Evolutionary conservation across 345 rosid species (phyloP), one percentile per base, ranked within the genome.

Genomic region (Isatis tinctoria): DNA sequence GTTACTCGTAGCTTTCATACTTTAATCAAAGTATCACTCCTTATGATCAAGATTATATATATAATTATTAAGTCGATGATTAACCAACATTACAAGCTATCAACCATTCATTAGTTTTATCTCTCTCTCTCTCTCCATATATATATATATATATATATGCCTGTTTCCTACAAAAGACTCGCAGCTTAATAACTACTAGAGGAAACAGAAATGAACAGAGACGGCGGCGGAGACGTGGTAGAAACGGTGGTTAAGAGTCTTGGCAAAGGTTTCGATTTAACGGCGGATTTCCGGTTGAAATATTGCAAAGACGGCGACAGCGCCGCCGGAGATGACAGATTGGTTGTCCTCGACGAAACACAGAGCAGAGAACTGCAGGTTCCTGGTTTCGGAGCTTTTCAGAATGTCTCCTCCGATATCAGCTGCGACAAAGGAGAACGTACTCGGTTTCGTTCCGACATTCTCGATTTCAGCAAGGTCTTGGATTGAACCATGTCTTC

Each of bases 351-450:
- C 5, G 83, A 83, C 60, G 86, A 92, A 60, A 49, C 82, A 0
- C 82, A 83, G 41, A 84, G 68, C 68, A 74, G 79, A 72, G 88
- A 89, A 14, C 43, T 92, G 6, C 17, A 65, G 8, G 36, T 92
- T 24, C 99, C 97, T 9, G 86, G 97, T 16, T 90, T 86, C 40
- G 96, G 93, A 5, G 20, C 74, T 56, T 8, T 85, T 20, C n/a
- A 45, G 1, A 84, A 79, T 60, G 96, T 92, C 30, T 83, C 99
- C 30, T 18, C 69, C 35, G 97, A 90, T 70, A 87, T 95, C 51
- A 84, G 74, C 67, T 92, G 91, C 47, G 97, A 92, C 64, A 92
- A 95, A 78, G 99, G 99, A n/a, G 99, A 95, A 17, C 86, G 86
- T 0, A 71, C 80, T 67, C 87, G 97, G 16, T 85, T 85, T 10